These are phyloP conservation scores for Tylopilus cervinicoccineus DNA, from an alignment of 768 basidiomycete genomes.

Conservation along the genomic window DNA sequence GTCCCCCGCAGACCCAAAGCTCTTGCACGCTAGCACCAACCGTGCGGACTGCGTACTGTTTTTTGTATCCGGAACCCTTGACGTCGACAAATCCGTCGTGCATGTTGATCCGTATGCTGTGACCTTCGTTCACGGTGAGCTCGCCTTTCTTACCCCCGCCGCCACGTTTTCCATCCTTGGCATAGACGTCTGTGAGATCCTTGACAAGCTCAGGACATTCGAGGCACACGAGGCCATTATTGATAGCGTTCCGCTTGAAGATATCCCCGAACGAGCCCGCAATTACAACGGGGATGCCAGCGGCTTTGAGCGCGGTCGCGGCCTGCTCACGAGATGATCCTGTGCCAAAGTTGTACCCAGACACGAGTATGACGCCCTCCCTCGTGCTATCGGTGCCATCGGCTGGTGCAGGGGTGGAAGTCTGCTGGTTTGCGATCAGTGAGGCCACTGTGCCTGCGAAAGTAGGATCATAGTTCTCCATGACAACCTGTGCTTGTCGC, in stretches of 20 bases:
- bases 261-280: conserved; percentile 99
- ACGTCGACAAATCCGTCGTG: conserved; percentile 66
- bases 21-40: conserved; percentile 96
- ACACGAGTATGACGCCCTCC: conserved; percentile 74
- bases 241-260: conserved; percentile 98
- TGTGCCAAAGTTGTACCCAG: conserved; percentile 98
- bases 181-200: conserved; percentile 75
- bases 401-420: conserved; percentile 16
- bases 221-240: conserved; percentile 94
- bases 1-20: conserved; percentile 91
- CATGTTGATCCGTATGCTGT: conserved; percentile 65
- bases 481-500: conserved; percentile 91
- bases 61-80: conserved; percentile 37
- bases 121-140: conserved; percentile 74
- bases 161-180: conserved; percentile 69
- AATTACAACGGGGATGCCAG: conserved; percentile 88
- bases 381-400: conserved; percentile 30
- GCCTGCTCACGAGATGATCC: conserved; percentile 98
- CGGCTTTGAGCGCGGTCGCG: conserved; percentile 92
- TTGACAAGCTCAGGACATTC: conserved; percentile 87
- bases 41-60: conserved; percentile 62
- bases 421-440: conserved; percentile 31
- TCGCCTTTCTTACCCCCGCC: conserved; percentile 79
- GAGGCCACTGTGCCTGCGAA: conserved; percentile 72
- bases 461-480: conserved; percentile 96